Conservation (phyloP, 78 protist species). For the Dictyostelium intermedium region DNA sequence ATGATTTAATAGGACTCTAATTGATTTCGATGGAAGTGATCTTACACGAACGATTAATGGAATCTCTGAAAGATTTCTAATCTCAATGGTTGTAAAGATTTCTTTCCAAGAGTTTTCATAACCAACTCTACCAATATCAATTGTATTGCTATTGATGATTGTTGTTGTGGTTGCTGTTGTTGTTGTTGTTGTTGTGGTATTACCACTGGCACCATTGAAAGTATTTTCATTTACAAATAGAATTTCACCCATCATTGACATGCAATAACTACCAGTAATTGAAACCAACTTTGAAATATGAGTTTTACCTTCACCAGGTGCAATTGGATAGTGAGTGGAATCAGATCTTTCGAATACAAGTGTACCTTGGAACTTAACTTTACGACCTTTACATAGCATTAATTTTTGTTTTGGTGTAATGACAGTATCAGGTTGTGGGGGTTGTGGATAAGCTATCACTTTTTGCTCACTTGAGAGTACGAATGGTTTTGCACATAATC, state of each 20-base stretch:
- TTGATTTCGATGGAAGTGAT: slow-evolving; percentile 36
- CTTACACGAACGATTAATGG: slow-evolving; percentile 2
- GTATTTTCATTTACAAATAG: background rate
- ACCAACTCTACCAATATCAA: slow-evolving; percentile 59
- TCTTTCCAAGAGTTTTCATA: slow-evolving; percentile 75
- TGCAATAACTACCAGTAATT: slow-evolving; percentile 54
- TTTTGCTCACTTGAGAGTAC: slow-evolving; percentile 43
- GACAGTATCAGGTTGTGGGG: slow-evolving; percentile 43
- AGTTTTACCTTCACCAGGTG: slow-evolving; percentile 74
- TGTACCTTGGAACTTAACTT: slow-evolving; percentile 71
- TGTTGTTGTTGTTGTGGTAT: no score
- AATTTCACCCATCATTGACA: slow-evolving; percentile 51
- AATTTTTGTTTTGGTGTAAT: slow-evolving; percentile 41
- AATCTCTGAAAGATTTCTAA: slow-evolving; percentile 54
- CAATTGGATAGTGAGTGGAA: slow-evolving; percentile 74
- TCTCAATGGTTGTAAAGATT: slow-evolving; percentile 2
- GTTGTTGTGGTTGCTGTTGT: background rate
- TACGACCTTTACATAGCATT: slow-evolving; percentile 40
- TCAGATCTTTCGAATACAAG: slow-evolving; percentile 58
- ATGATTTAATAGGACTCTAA: background rate
- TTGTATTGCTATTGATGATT: background rate
- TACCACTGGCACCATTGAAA: background rate
- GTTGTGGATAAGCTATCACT: slow-evolving; percentile 63
- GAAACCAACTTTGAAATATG: slow-evolving; percentile 59
- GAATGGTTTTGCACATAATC: slow-evolving; percentile 75